Base-by-base conservation (phyloP, 192 early-diverging fungal genomes). In the Coemansia sp. region DNA sequence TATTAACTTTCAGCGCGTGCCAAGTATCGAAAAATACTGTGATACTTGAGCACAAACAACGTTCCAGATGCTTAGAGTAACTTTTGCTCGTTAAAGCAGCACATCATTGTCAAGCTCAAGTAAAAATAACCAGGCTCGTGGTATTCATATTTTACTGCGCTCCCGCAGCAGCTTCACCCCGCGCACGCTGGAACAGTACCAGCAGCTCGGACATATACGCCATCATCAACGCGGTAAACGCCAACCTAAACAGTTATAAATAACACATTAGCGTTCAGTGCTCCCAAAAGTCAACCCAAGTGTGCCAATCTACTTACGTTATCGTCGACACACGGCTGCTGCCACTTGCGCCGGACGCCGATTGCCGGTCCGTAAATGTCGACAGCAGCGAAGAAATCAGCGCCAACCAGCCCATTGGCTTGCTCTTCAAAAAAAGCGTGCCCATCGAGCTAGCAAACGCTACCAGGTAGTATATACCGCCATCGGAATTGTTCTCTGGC, bases 371-470 rank as follows among this genome's bases (percentile, higher is more conserved):
- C 32, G 60, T 71, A 48, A 80, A 80, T 11, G 63, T 24, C 7
- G 72, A 80, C 35, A 80, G 58, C 53, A 80, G 55, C 25, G 77
- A 66, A 8, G 72, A 43, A 49, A 65, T 68, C 27, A 80, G 43
- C 0, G 77, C 72, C 35, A 74, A 15, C 77, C 77, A 80, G 8
- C 65, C 77, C 37, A 71, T 55, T 61, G 64, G 67, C 62, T 71
- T 74, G 6, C 57, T 57, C 65, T 72, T 74, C 56, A 70, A 57
- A 43, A 80, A 67, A 38, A 80, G 58, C 17, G 77, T 68, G 2
- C 56, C 77, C 77, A 80, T 74, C 17, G 77, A 70, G 62, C 72
- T 65, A 38, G 47, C 62, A 66, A 80, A 80, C 11, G 77, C 64
- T 5, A 70, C 62, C 45, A 80, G 29, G 35, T 80, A 80, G 72